Evolutionary conservation across 179 eudicot genomes (phyloP).

Genomic region (Beta corolliflora): DNA sequence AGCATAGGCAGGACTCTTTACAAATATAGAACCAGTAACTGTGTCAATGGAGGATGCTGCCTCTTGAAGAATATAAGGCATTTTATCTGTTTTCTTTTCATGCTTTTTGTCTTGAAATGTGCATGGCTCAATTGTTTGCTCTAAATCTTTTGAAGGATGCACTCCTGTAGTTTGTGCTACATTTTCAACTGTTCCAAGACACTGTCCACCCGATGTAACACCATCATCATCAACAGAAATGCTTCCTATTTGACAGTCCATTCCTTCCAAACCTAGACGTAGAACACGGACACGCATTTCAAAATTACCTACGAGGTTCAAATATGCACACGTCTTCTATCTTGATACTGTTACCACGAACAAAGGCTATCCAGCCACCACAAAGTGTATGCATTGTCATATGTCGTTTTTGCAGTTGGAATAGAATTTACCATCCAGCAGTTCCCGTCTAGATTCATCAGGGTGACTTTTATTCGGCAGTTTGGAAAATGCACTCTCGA

Average conservation of each 20-base stretch:
- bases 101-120: conserved; percentile 12
- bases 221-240: conserved; percentile 26
- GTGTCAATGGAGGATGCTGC: conserved; percentile 19
- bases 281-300: conserved; percentile 78
- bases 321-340: conserved; percentile 82
- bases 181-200: conserved; percentile 33
- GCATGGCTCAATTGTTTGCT: conserved; percentile 22
- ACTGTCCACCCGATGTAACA: conserved; percentile 32
- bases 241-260: conserved; percentile 45
- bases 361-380: conserved; percentile 91
- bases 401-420: conserved; percentile 54
- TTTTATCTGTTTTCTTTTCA: background rate
- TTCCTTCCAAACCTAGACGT: conserved; percentile 56
- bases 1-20: conserved; percentile 33
- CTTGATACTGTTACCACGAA: conserved; percentile 70
- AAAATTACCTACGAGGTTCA: conserved; percentile 62
- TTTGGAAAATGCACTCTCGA: conserved; percentile 66
- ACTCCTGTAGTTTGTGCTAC: conserved; percentile 38
- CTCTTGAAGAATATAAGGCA: conserved; percentile 27
- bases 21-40: conserved; percentile 23
- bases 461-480: conserved; percentile 60
- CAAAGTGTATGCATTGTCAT: conserved; percentile 63
- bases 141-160: conserved; percentile 23
- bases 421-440: conserved; percentile 70
- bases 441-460: conserved; percentile 70